A percentile compares a stretch with the other conserved stretches of the same genome.
These are phyloP conservation scores for Mayamaea pseudoterrestris DNA, from an alignment of 108 stramenopile genomes.

Conservation along the genomic window DNA sequence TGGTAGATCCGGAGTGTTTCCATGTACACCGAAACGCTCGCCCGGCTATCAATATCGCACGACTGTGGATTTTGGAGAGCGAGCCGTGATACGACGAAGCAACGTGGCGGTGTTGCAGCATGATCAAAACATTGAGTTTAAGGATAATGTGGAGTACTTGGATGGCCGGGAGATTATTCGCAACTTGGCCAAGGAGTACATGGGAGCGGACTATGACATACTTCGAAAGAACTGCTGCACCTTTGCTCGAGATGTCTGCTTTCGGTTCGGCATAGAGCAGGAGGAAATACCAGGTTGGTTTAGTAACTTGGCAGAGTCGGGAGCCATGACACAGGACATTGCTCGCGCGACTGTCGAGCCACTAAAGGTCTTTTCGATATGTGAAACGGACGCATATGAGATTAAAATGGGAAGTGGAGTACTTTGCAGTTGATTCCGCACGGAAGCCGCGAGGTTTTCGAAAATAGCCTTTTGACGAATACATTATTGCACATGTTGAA, in stretches of 20 bases:
- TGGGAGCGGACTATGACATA: constrained; percentile 67
- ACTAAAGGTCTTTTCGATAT: constrained; percentile 6
- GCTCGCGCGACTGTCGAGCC: constrained; percentile 16
- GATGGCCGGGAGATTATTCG: constrained; percentile 50
- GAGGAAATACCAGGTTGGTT: constrained; percentile 78
- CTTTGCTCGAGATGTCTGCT: constrained; percentile 67
- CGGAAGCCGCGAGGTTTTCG: no score
- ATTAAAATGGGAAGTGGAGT: no score
- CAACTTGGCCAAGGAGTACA: constrained; percentile 57
- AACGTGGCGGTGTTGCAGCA: constrained; percentile 4
- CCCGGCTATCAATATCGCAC: constrained; percentile 68
- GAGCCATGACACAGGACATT: constrained; percentile 58
- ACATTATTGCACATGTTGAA: no score
- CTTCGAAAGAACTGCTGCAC: constrained; percentile 77
- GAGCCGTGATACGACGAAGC: constrained; percentile 18
- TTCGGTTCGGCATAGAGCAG: constrained; percentile 52
- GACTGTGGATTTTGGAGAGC: constrained; percentile 57
- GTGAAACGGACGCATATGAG: no score
- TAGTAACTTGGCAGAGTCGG: constrained; percentile 48
- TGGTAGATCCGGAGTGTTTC: constrained; percentile 66
- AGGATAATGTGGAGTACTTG: constrained; percentile 30
- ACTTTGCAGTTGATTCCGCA: no score
- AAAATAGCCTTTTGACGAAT: no score
- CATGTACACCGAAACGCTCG: constrained; percentile 54
- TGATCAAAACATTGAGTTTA: constrained; percentile 6